phyloP scores from a whole-genome alignment of 1,284 basidiomycete species.

The Apiotrichum gamsii region DNA sequence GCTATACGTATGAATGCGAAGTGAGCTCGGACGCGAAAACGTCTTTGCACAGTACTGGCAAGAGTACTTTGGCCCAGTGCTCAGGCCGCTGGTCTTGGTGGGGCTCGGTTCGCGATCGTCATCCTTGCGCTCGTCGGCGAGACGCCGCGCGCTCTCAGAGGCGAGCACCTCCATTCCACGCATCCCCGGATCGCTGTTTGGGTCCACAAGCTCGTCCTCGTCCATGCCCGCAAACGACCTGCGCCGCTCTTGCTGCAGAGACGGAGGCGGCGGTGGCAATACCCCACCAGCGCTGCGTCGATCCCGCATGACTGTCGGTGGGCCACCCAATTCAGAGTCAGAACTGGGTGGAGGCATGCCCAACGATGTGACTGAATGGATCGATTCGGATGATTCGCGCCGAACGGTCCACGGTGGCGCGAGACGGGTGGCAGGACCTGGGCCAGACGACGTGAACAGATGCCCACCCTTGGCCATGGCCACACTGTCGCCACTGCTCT shows the following conservation, averaged over 20 bases:
- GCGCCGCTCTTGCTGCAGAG: conserved; percentile 1
- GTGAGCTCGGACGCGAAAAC: conserved; percentile 40
- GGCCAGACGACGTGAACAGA: neutral
- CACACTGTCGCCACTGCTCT: conserved; percentile 34
- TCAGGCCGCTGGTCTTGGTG: conserved; percentile 9
- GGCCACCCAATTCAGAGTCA: no score
- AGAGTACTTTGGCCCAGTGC: conserved; percentile 37
- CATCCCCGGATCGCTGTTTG: conserved; percentile 27
- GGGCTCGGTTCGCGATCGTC: conserved; percentile 9
- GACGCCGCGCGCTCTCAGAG: conserved; percentile 26
- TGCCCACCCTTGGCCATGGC: conserved; percentile 18
- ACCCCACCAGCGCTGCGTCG: no score
- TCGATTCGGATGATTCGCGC: conserved; percentile 28
- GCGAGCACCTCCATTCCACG: conserved; percentile 43
- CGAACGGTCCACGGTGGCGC: conserved; percentile 13
- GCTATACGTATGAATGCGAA: conserved; percentile 43
- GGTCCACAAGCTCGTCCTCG: conserved; percentile 17
- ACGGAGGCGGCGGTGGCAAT: no score
- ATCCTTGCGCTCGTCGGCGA: conserved; percentile 30
- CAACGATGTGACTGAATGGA: conserved; percentile 7
- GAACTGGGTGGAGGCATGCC: neutral
- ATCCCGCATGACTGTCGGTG: neutral
- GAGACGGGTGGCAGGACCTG: neutral
- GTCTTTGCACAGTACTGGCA: conserved; percentile 42
- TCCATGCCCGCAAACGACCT: conserved; percentile 2